Evolutionary conservation across 345 rosid species (phyloP).

Genomic region (Carallia pectinifolia): DNA sequence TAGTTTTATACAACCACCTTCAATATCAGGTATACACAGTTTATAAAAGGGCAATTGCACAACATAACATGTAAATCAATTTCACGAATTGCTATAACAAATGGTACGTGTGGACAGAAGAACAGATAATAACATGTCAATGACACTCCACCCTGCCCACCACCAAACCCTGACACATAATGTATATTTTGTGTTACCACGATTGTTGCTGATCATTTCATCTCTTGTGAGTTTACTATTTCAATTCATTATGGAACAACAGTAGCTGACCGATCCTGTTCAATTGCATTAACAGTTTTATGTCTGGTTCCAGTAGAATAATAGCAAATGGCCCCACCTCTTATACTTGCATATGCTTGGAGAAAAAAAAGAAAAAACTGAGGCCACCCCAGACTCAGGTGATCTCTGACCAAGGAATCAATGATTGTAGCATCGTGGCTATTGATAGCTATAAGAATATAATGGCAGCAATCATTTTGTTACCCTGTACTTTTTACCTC

Average conservation of each 20-base stretch:
- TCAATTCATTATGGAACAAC: background rate
- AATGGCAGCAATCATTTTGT: constrained; percentile 18
- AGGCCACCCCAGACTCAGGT: background rate
- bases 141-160: background rate
- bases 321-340: constrained; percentile 9
- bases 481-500: constrained; percentile 10
- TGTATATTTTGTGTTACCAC: constrained; percentile 16
- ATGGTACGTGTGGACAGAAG: background rate
- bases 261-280: constrained; percentile 6
- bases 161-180: no score
- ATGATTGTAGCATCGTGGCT: constrained; percentile 19
- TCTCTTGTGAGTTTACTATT: constrained; percentile 6
- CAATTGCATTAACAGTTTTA: background rate
- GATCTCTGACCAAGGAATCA: constrained; percentile 2
- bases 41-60: no score
- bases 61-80: no score
- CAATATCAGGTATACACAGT: no score
- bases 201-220: constrained; percentile 27
- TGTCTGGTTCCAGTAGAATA: constrained; percentile 1
- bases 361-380: background rate
- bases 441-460: constrained; percentile 1
- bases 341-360: background rate
- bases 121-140: background rate
- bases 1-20: no score
- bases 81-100: no score